Evolutionary conservation across 345 rosid species (phyloP), one percentile per base, ranked within the genome.

Genomic region (Populus simonii): DNA sequence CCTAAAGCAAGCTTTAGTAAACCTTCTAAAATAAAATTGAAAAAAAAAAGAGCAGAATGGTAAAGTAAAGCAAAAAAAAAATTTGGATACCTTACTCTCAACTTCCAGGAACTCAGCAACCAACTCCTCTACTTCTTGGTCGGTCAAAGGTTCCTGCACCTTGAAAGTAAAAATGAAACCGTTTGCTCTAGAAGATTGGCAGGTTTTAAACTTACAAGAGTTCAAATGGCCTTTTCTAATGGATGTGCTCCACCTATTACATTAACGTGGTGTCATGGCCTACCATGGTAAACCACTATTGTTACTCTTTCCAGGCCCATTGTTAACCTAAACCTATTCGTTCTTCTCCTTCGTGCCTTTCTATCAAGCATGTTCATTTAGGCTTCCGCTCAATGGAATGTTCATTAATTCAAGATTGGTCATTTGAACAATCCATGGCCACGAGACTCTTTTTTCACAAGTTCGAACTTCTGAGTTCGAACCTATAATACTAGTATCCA

Each of bases 31-130:
- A 87, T 8, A 62, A 41, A 51, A 15, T 7, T 18, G 5, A 25
- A 79, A 45, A 68, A 36, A 31, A 51, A 23, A 23, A 20, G 59
- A 72, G 55, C 20, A 33, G 55, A 62, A 84, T 68, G 39, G 33
- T 38, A 15, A 72, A 74, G 8, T 63, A 51, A 62, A 74, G 68
- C 20, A 47, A 78, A 72, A 16, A n/a, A 78, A 77, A 57, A 79
- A 77, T 49, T 47, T 41, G 45, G 39, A 81, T 94, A 96, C 99
- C 98, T 92, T 89, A 87, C 97, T 94, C 97, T 96, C 99, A 75
- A 88, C 92, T 79, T 85, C 97, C 86, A 89, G 39, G 77, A 88
- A 88, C 77, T 96, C 99, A 49, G 89, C 87, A 76, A 96, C 79
- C 66, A 96, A 82, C 80, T 92, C 98, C 78, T 96, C 93, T 80